Conservation (phyloP, 495 filamentous ascomycete genomes). For the Podospora appendiculata region DNA sequence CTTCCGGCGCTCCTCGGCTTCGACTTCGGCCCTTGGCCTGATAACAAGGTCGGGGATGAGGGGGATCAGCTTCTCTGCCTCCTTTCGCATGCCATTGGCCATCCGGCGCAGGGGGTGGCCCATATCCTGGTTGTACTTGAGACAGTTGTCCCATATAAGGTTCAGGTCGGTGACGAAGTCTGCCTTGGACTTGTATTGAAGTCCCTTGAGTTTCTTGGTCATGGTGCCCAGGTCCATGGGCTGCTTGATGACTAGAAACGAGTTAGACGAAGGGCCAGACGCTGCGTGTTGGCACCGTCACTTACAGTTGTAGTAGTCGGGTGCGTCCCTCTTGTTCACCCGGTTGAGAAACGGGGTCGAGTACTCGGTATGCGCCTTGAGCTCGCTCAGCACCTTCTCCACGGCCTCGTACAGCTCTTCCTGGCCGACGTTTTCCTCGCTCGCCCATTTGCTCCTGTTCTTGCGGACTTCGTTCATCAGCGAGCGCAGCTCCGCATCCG, state of each 20-base stretch:
- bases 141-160: conserved; percentile 92
- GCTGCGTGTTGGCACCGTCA: conserved; percentile 1
- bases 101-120: conserved; percentile 84
- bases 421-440: conserved; percentile 91
- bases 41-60: conserved; percentile 91
- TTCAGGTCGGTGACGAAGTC: conserved; percentile 92
- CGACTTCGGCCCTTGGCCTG: conserved; percentile 84
- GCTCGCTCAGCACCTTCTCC: conserved; percentile 90
- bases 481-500: conserved; percentile 82
- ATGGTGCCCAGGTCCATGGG: conserved; percentile 98
- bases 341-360: conserved; percentile 85
- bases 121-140: conserved; percentile 89
- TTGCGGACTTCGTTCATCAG: conserved; percentile 96
- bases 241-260: conserved; percentile 72
- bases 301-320: conserved; percentile 86
- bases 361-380: conserved; percentile 95
- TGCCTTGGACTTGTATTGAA: conserved; percentile 85
- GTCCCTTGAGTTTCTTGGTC: conserved; percentile 90
- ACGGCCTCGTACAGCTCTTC: conserved; percentile 96
- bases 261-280: conserved; percentile 13
- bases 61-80: conserved; percentile 90
- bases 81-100: conserved; percentile 91
- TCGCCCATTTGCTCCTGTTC: conserved; percentile 97
- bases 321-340: conserved; percentile 94
- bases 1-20: conserved; percentile 86